Evolutionary conservation across 2,329 filamentous ascomycete species (phyloP).

Genomic region (Diplodia mutila): DNA sequence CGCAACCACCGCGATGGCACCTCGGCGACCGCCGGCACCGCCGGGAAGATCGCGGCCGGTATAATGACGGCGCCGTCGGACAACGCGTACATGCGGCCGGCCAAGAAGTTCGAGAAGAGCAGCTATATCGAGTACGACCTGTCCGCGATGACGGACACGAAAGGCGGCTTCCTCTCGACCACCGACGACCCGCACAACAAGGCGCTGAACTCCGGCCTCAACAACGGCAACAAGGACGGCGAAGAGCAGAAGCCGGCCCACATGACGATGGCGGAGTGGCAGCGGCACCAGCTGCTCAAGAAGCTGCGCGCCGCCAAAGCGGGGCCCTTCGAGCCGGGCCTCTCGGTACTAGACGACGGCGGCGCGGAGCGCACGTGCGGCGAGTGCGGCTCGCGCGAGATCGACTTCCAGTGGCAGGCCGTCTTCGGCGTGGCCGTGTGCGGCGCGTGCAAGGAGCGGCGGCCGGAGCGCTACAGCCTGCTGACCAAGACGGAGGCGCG

Average conservation of each 20-base stretch:
- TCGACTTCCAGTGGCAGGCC: slow-evolving; percentile 95
- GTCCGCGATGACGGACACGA: slow-evolving; percentile 96
- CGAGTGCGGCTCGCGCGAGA: slow-evolving; percentile 82
- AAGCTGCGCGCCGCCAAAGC: slow-evolving; percentile 73
- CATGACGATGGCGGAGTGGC: slow-evolving; percentile 93
- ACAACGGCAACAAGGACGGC: slow-evolving; percentile 41
- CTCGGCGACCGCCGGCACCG: slow-evolving; percentile 43
- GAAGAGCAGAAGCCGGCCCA: slow-evolving; percentile 74
- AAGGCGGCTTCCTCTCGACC: slow-evolving; percentile 88
- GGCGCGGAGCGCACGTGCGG: slow-evolving; percentile 59
- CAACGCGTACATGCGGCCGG: slow-evolving; percentile 63
- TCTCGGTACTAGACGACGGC: slow-evolving; percentile 66
- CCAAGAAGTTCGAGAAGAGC: slow-evolving; percentile 79
- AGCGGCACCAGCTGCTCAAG: slow-evolving; percentile 74
- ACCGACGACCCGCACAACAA: slow-evolving; percentile 92
- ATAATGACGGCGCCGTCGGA: slow-evolving; percentile 39
- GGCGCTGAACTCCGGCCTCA: slow-evolving; percentile 62
- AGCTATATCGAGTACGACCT: slow-evolving; percentile 95
- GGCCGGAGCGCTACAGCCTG: slow-evolving; percentile 89
- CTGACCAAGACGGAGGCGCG: slow-evolving; percentile 96
- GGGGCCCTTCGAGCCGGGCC: slow-evolving; percentile 84
- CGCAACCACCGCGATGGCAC: slow-evolving; percentile 72
- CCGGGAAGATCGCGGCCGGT: slow-evolving; percentile 42
- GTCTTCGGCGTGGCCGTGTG: slow-evolving; percentile 78
- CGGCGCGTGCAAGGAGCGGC: slow-evolving; percentile 81